Base-by-base conservation (phyloP, 805 yeast species). In the Maudiozyma pseudohumilis region DNA sequence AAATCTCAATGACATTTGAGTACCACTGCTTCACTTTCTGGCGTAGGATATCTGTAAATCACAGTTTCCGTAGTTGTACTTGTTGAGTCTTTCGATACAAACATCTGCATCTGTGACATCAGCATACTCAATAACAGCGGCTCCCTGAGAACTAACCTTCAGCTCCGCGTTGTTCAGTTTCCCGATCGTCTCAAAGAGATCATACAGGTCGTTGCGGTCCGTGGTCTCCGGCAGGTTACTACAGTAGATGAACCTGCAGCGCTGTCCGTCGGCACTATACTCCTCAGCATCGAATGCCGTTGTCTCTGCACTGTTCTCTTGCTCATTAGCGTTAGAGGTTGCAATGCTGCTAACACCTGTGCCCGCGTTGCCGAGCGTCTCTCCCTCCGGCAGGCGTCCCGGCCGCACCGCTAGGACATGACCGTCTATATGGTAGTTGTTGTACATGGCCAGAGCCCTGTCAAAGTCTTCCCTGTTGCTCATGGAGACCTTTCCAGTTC, bases 171-270 rank as follows among this genome's bases (percentile, higher is more conserved):
- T 70, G 29, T 61, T 65, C 13, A 89, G 85, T 34, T 72, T 64
- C 17, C 95, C 95, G 38, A 87, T 74, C 26, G 89, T 80, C 56
- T 80, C 89, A 56, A 88, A 88, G 41, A 89, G 69, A 47, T 88
- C 96, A 46, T 68, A 74, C 46, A 89, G 70, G 60, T 89, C 96
- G 40, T 80, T 77, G 47, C 79, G 77, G 23, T 86, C 75, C n/a
- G 96, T 88, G 36, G 87, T 80, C 69, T 75, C 85, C 22, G 97
- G 97, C 53, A 89, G 66, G 64, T 89, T 89, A 32, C 69, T 70
- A 17, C 82, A 87, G 54, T 63, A 81, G 32, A 89, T 71, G 17
- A 73, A 68, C 24, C 66, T 72, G 35, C 76, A 78, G 35, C 74
- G 75, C 28, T 64, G 71, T 30, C 85, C 86, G 32, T 68, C 64